A percentile compares a stretch with the other conserved stretches of the same genome.
Conservation (phyloP, 495 filamentous ascomycete species). For the Podospora pseudocomata region DNA sequence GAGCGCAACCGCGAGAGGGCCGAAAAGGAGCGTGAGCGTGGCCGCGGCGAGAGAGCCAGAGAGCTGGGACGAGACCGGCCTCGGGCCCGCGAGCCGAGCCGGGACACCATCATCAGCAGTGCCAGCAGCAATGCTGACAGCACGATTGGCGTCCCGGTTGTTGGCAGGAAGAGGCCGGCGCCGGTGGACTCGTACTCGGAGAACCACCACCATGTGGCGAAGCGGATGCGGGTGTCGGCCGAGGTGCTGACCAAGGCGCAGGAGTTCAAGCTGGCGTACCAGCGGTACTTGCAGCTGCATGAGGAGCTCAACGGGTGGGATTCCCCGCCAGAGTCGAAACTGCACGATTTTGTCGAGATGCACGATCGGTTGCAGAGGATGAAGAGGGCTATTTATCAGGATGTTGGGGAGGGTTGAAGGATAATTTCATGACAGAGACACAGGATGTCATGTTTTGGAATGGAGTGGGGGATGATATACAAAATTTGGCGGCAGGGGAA, state of each 20-base stretch:
- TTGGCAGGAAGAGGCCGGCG: slow-evolving; percentile 40
- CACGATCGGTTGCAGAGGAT: slow-evolving; percentile 55
- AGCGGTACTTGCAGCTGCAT: slow-evolving; percentile 61
- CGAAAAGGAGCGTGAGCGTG: slow-evolving; percentile 22
- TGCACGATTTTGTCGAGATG: slow-evolving; percentile 58
- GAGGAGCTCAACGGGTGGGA: slow-evolving; percentile 50
- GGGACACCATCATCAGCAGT: slow-evolving; percentile 30
- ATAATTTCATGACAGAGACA: neutral
- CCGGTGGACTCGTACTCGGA: slow-evolving; percentile 22
- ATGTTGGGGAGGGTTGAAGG: slow-evolving; percentile 13
- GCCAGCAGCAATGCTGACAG: slow-evolving; percentile 23
- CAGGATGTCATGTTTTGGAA: neutral
- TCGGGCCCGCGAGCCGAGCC: slow-evolving; percentile 26
- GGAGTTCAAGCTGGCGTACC: slow-evolving; percentile 59
- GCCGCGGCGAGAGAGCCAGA: slow-evolving; percentile 8
- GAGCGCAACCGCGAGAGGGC: slow-evolving; percentile 16
- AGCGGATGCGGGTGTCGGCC: slow-evolving; percentile 37
- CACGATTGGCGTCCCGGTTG: slow-evolving; percentile 17
- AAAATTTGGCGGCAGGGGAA: neutral
- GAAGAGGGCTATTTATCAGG: slow-evolving; percentile 62
- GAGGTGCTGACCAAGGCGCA: slow-evolving; percentile 52
- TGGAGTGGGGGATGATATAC: neutral
- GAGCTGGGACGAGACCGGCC: neutral
- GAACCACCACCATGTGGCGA: slow-evolving; percentile 24
- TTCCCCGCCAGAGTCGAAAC: slow-evolving; percentile 52